These are phyloP conservation scores for Asclepias syriaca DNA, from an alignment of 257 asterid species.

Conservation along the genomic window DNA sequence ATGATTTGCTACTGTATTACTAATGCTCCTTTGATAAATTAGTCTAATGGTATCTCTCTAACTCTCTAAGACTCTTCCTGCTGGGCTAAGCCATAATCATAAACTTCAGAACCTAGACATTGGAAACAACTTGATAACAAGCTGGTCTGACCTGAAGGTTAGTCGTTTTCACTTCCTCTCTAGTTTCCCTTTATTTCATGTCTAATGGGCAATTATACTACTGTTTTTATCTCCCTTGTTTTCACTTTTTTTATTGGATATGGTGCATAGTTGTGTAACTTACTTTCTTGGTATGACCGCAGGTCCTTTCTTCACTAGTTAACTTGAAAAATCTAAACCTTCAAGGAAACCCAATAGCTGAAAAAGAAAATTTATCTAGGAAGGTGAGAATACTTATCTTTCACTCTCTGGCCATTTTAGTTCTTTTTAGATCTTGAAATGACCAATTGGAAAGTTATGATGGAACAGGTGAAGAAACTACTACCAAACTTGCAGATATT, in stretches of 20 bases:
- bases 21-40: constrained; percentile 8
- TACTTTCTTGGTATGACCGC: constrained; percentile 20
- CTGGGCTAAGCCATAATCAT: constrained; percentile 47
- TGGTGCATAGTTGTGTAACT: not conserved
- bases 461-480: constrained; percentile 62
- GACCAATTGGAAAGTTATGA: constrained; percentile 7
- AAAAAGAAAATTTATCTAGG: constrained; percentile 47
- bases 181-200: not conserved
- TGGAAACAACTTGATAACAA: constrained; percentile 75
- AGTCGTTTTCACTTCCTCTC: not conserved
- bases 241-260: not conserved
- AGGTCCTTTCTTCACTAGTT: constrained; percentile 71
- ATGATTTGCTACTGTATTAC: too few relatives aligned
- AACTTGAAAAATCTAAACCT: constrained; percentile 74
- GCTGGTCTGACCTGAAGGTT: constrained; percentile 69
- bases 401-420: not conserved
- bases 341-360: constrained; percentile 84
- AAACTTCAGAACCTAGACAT: constrained; percentile 77
- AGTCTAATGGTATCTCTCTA: constrained; percentile 12
- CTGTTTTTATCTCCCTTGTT: constrained; percentile 1
- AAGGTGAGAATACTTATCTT: constrained; percentile 43
- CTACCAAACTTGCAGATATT: constrained; percentile 60
- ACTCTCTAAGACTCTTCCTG: constrained; percentile 59
- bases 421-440: constrained; percentile 13
- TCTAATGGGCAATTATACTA: not conserved